These are phyloP conservation scores for Curvularia hawaiiensis DNA, from an alignment of 2,329 filamentous ascomycete species.

Conservation along the genomic window DNA sequence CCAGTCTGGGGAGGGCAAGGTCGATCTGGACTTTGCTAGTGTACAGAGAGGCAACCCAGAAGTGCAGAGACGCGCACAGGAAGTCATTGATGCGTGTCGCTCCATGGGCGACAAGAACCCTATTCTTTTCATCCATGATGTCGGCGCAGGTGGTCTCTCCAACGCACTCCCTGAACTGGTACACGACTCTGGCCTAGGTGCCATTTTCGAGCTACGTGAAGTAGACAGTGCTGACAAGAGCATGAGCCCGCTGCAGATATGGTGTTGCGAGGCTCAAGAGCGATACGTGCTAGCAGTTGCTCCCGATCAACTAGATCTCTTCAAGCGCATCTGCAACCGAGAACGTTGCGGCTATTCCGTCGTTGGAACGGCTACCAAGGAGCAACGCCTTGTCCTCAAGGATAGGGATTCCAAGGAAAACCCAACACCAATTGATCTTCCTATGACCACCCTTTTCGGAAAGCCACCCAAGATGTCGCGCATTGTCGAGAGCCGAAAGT, in stretches of 20 bases:
- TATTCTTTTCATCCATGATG: slow-evolving; percentile 96
- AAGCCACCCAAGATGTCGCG: slow-evolving; percentile 83
- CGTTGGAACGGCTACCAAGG: slow-evolving; percentile 78
- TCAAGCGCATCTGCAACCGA: slow-evolving; percentile 71
- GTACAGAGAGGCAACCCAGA: slow-evolving; percentile 97
- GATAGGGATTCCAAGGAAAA: slow-evolving; percentile 78
- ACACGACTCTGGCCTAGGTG: slow-evolving; percentile 88
- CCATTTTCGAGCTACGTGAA: slow-evolving; percentile 91
- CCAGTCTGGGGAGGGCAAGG: slow-evolving; percentile 83
- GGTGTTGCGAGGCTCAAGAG: slow-evolving; percentile 97
- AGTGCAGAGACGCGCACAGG: slow-evolving; percentile 92
- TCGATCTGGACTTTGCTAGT: slow-evolving; percentile 94
- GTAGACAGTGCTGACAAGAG: slow-evolving; percentile 87
- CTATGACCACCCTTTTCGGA: slow-evolving; percentile 87
- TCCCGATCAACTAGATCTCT: slow-evolving; percentile 74
- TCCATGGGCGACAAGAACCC: slow-evolving; percentile 84
- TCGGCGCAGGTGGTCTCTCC: slow-evolving; percentile 88
- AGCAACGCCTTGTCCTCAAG: slow-evolving; percentile 76
- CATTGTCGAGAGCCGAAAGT: slow-evolving; percentile 71
- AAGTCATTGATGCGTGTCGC: slow-evolving; percentile 95
- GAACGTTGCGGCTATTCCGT: slow-evolving; percentile 93
- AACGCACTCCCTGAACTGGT: slow-evolving; percentile 88
- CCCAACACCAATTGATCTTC: slow-evolving; percentile 83
- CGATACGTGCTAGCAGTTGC: slow-evolving; percentile 92
- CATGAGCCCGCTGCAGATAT: slow-evolving; percentile 96